Base-by-base conservation (phyloP, 306 rosid genomes). In the Acacia crassicarpa region DNA sequence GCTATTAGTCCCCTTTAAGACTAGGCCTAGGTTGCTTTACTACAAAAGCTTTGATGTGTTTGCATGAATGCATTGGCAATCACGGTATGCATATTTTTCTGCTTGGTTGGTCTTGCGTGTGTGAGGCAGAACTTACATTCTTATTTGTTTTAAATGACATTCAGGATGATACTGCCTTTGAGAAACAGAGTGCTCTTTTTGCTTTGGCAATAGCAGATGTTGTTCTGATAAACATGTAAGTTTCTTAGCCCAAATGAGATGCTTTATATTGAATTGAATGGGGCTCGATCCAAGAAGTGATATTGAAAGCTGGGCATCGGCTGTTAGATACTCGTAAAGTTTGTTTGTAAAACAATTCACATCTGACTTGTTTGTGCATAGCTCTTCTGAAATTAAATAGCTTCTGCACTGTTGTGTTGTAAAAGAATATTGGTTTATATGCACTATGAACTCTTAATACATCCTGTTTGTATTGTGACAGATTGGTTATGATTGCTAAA, bases 111-210 rank as follows among this genome's bases (percentile, higher is more conserved):
- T 71, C 63, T 76, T 66, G 33, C 35, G 72, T 22, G 19, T 12
- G 20, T 62, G 74, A 56, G 22, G 35, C 35, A 69, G 25, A 70
- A 10, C 86, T 81, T 67, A 77, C 66, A 27, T 22, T 75, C 78
- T 75, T 56, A 59, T 23, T 51, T 80, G 32, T 79, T 35, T 45
- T 35, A 66, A 48, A 84, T 75, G 10, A 78, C 79, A 83, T 70
- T 27, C 94, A 95, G 99, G 97, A 93, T 84, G 99, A 95, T 85
- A 93, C 99, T 51, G 66, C 97, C 65, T 95, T 95, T n/a, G 99
- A 95, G 91, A 95, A 93, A 77, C 99, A 93, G 81, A 95, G 98
- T 70, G 99, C 99, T 48, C 90, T 93, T 22, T 93, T 93, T 87
- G 92, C 98, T 71, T 78, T 93, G 85, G 93, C 99, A 15, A n/a